Percentiles rank a stretch among this genome's conserved stretches.
Evolutionary conservation across 2,329 filamentous ascomycete genomes (phyloP).

Genomic region (Dendryphion nanum): DNA sequence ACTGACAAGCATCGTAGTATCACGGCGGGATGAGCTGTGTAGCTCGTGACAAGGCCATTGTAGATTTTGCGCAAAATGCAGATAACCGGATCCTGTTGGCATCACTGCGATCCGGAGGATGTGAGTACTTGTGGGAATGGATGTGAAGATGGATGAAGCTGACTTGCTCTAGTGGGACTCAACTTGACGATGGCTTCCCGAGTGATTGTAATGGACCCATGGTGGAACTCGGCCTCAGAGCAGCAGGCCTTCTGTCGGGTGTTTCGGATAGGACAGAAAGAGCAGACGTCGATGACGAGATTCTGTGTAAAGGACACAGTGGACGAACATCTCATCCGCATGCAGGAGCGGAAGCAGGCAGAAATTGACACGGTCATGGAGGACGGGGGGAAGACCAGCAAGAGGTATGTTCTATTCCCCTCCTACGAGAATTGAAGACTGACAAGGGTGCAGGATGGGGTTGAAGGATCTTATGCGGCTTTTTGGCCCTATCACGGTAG

Average conservation of each 20-base stretch:
- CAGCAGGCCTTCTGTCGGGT: constrained; percentile 66
- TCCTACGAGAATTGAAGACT: neutral
- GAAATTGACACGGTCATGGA: constrained; percentile 46
- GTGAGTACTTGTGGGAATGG: constrained; percentile 9
- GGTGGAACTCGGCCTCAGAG: constrained; percentile 62
- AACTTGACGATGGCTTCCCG: constrained; percentile 58
- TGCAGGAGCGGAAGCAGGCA: constrained; percentile 57
- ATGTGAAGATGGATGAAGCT: neutral
- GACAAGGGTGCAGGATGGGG: constrained; percentile 1
- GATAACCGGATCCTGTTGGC: constrained; percentile 52
- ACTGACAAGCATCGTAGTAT: constrained; percentile 29
- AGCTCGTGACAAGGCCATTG: constrained; percentile 47
- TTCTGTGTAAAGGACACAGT: constrained; percentile 58
- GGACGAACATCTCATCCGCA: constrained; percentile 54
- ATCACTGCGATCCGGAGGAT: constrained; percentile 57
- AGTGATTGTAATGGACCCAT: constrained; percentile 50
- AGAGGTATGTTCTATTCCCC: constrained; percentile 24
- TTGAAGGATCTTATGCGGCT: constrained; percentile 46
- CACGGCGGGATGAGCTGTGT: constrained; percentile 50
- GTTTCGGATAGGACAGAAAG: constrained; percentile 62
- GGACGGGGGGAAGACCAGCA: constrained; percentile 35
- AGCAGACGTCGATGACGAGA: constrained; percentile 59
- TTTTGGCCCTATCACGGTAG: constrained; percentile 45
- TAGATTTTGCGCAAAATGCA: constrained; percentile 44
- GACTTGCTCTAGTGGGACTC: constrained; percentile 42